Conservation (phyloP, 2,329 filamentous ascomycete species). For the Botrytis elliptica region DNA sequence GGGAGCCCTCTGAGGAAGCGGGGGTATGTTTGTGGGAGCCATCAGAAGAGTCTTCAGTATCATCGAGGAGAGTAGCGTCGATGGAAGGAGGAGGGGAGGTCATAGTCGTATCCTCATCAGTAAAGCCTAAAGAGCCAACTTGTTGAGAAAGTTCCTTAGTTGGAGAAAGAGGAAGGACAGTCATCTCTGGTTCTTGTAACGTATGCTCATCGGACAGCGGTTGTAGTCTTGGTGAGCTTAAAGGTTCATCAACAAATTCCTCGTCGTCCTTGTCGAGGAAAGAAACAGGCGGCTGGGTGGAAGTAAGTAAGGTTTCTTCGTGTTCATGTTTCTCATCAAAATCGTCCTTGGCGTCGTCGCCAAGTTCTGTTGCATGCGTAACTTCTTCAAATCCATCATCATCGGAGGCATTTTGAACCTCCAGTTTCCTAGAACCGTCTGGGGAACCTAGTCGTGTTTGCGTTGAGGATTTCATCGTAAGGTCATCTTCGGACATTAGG, state of each 20-base stretch:
- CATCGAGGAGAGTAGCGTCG: constrained; percentile 23
- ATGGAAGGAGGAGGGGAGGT: constrained; percentile 30
- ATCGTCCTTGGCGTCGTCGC: constrained; percentile 70
- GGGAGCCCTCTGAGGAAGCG: constrained; percentile 35
- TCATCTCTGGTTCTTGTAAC: constrained; percentile 54
- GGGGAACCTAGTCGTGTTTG: constrained; percentile 49
- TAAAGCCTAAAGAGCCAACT: constrained; percentile 33
- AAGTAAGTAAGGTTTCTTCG: constrained; percentile 51
- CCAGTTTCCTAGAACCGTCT: constrained; percentile 68
- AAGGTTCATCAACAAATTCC: constrained; percentile 75
- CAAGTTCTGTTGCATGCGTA: constrained; percentile 64
- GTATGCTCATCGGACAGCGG: constrained; percentile 55
- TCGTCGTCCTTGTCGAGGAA: constrained; percentile 63
- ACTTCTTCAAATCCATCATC: constrained; percentile 96
- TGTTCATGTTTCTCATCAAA: constrained; percentile 56
- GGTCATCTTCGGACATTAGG: constrained; percentile 56
- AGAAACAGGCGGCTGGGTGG: constrained; percentile 41
- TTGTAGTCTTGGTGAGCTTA: constrained; percentile 65
- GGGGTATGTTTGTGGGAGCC: constrained; percentile 27
- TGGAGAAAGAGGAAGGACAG: constrained; percentile 59
- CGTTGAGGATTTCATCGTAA: constrained; percentile 58
- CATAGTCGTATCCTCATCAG: constrained; percentile 35
- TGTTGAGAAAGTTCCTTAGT: constrained; percentile 43
- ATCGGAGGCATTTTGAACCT: constrained; percentile 77
- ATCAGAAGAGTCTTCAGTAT: constrained; percentile 25